phyloP scores from a whole-genome alignment of 2,329 filamentous ascomycete species.

The Huntiella savannae region DNA sequence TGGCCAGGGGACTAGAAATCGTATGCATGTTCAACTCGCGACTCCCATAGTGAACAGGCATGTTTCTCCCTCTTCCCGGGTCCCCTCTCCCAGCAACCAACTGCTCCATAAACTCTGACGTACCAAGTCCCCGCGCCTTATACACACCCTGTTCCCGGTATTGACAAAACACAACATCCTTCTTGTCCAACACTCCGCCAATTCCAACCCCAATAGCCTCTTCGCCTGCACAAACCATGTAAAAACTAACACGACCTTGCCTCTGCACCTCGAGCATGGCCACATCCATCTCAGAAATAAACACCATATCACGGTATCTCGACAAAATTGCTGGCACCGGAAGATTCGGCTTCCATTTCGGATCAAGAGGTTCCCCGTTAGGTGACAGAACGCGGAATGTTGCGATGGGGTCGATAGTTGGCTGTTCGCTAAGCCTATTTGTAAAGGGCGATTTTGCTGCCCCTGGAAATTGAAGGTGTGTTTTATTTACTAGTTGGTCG shows the following conservation, averaged over 20 bases:
- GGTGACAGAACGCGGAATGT: conserved; percentile 88
- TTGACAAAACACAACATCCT: conserved; percentile 83
- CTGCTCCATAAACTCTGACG: conserved; percentile 87
- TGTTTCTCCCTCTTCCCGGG: conserved; percentile 65
- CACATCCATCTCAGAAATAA: conserved; percentile 71
- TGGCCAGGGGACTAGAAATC: conserved; percentile 65
- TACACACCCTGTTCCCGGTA: conserved; percentile 90
- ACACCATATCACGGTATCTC: conserved; percentile 47
- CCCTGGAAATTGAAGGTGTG: conserved; percentile 63
- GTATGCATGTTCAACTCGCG: conserved; percentile 72
- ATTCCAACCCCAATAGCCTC: conserved; percentile 86
- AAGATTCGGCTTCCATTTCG: conserved; percentile 48
- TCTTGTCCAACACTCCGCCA: conserved; percentile 61
- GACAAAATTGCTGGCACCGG: conserved; percentile 41
- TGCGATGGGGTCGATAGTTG: conserved; percentile 55
- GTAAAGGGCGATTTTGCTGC: conserved; percentile 90
- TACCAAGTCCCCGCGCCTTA: conserved; percentile 67
- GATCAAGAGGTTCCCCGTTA: conserved; percentile 66
- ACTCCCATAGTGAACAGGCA: conserved; percentile 94
- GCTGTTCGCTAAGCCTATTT: conserved; percentile 49
- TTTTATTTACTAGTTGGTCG: conserved; percentile 9
- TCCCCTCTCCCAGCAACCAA: conserved; percentile 78
- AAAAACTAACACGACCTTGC: conserved; percentile 86
- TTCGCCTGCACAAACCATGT: conserved; percentile 91
- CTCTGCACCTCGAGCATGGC: conserved; percentile 97